A percentile compares a stretch with the other conserved stretches of the same genome.
These are phyloP conservation scores for Ambrosia trifida DNA, from an alignment of 129 eudicot genomes.

Conservation along the genomic window DNA sequence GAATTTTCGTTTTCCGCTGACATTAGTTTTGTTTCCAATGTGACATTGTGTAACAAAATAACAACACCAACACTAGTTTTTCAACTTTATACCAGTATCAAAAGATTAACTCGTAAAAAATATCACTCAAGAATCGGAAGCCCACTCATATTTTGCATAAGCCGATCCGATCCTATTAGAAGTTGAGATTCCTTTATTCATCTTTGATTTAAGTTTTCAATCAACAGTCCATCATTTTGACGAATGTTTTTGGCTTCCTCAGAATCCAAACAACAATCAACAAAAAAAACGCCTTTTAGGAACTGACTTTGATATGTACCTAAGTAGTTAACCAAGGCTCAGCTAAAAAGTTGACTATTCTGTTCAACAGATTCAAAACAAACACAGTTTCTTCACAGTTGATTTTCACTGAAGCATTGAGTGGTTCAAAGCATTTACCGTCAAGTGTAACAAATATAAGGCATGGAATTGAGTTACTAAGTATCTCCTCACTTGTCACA, in stretches of 20 bases:
- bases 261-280: neutral
- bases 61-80: neutral
- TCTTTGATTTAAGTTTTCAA: no score
- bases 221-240: no score
- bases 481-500: no score
- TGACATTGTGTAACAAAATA: neutral
- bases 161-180: constrained; percentile 22
- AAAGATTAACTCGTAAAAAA: neutral
- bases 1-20: neutral
- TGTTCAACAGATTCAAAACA: constrained; percentile 87
- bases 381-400: constrained; percentile 98
- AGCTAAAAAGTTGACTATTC: constrained; percentile 74
- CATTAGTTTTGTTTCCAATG: neutral
- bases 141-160: constrained; percentile 24
- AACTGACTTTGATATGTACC: neutral
- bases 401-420: constrained; percentile 67
- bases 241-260: neutral
- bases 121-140: constrained; percentile 21
- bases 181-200: constrained; percentile 11
- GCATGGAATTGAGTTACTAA: constrained; percentile 75
- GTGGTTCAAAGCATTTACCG: constrained; percentile 82
- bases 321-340: constrained; percentile 42
- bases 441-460: constrained; percentile 69
- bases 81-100: neutral
- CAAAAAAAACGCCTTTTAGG: constrained; percentile 5